Evolutionary conservation across 2,329 filamentous ascomycete species (phyloP).

Genomic region (Alternaria brassicicola): DNA sequence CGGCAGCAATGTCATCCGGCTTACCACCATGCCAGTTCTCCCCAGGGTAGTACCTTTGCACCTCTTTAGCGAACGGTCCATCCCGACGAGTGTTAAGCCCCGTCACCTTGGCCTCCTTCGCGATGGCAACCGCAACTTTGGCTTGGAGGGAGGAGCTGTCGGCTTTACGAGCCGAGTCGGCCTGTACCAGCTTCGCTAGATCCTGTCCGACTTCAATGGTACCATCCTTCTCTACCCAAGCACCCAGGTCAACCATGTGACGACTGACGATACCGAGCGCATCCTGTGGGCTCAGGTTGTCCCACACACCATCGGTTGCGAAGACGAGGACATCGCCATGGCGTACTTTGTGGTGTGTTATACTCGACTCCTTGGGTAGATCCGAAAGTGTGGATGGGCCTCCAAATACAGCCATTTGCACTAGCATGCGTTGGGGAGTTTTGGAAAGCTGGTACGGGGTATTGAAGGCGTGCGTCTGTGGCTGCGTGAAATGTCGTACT

Average conservation of each 20-base stretch:
- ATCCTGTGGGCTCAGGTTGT: conserved; percentile 92
- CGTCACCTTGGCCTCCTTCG: conserved; percentile 80
- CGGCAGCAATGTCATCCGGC: conserved; percentile 90
- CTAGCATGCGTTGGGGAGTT: conserved; percentile 78
- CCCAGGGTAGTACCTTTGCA: conserved; percentile 82
- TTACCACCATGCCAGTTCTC: conserved; percentile 93
- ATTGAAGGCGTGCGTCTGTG: conserved; percentile 97
- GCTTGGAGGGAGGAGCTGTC: conserved; percentile 70
- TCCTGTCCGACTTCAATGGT: conserved; percentile 62
- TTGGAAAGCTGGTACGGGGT: conserved; percentile 94
- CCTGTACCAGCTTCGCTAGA: conserved; percentile 61
- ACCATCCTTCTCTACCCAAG: conserved; percentile 68
- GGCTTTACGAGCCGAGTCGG: conserved; percentile 52
- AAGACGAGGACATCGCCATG: conserved; percentile 95
- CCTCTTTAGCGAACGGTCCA: conserved; percentile 93
- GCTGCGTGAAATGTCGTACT: conserved; percentile 79
- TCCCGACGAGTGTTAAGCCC: conserved; percentile 82
- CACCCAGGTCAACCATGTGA: conserved; percentile 74
- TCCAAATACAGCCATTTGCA: conserved; percentile 82
- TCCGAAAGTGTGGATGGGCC: conserved; percentile 73
- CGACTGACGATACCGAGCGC: conserved; percentile 79
- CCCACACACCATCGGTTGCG: conserved; percentile 93
- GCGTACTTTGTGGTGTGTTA: conserved; percentile 75
- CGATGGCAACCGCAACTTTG: conserved; percentile 77
- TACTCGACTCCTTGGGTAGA: conserved; percentile 80